Evolutionary conservation across 768 basidiomycete species (phyloP).

Genomic region (Tricholoma sp.): DNA sequence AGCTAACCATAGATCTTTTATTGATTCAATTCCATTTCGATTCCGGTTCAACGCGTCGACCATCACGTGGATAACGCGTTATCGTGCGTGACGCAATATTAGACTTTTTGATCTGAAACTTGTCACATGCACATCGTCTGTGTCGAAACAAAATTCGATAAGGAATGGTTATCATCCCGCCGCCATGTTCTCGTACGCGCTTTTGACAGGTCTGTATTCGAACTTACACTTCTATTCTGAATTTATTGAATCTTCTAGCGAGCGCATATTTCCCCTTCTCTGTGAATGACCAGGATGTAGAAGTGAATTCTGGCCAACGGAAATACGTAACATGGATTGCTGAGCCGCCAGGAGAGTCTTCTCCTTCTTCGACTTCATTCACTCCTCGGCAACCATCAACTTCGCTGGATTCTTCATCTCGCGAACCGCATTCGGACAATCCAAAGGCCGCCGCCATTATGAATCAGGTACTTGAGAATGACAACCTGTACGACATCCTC

Average conservation of each 20-base stretch:
- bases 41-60: background rate
- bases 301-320: conserved; percentile 30
- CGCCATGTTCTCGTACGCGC: conserved; percentile 42
- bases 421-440: background rate
- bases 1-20: background rate
- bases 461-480: conserved; percentile 48
- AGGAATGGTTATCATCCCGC: background rate
- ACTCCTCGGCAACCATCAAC: conserved; percentile 2
- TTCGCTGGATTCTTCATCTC: background rate
- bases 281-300: conserved; percentile 51
- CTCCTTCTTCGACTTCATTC: conserved; percentile 12
- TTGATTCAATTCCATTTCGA: no score
- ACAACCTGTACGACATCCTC: conserved; percentile 71
- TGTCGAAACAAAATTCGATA: background rate
- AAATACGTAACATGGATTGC: conserved; percentile 47
- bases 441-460: conserved; percentile 28
- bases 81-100: conserved; percentile 46
- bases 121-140: conserved; percentile 31
- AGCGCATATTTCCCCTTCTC: conserved; percentile 62
- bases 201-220: conserved; percentile 34
- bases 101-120: background rate
- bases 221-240: conserved; percentile 1
- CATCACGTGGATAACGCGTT: background rate
- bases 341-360: conserved; percentile 26
- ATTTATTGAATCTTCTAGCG: conserved; percentile 29